These are phyloP conservation scores for Karstenula rhodostoma DNA, from an alignment of 2,329 filamentous ascomycete species.

Conservation along the genomic window DNA sequence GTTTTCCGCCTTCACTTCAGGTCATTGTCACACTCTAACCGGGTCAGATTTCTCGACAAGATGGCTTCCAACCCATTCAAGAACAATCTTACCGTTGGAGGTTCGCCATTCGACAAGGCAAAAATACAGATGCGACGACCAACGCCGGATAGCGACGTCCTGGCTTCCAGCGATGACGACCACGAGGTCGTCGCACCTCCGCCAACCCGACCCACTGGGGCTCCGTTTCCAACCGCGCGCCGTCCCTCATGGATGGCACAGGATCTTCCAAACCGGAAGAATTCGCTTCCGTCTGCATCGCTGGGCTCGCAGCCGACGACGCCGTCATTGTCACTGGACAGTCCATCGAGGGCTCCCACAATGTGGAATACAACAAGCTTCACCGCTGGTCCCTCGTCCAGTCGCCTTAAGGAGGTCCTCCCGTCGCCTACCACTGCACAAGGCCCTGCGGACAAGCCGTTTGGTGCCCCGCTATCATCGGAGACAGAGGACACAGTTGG, in stretches of 20 bases:
- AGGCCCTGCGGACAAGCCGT: slow-evolving; percentile 29
- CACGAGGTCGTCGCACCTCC: slow-evolving; percentile 61
- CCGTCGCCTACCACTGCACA: slow-evolving; percentile 46
- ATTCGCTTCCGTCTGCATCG: slow-evolving; percentile 72
- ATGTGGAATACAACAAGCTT: slow-evolving; percentile 53
- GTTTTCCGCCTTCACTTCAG: background rate
- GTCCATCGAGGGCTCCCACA: slow-evolving; percentile 49
- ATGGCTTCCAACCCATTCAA: slow-evolving; percentile 43
- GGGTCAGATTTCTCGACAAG: slow-evolving; percentile 16
- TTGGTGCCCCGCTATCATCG: slow-evolving; percentile 38
- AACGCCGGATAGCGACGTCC: slow-evolving; percentile 91
- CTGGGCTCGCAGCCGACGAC: slow-evolving; percentile 84
- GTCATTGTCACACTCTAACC: slow-evolving; percentile 18
- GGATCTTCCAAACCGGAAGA: slow-evolving; percentile 78
- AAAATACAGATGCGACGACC: slow-evolving; percentile 75
- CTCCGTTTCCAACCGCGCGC: slow-evolving; percentile 33
- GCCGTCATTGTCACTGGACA: slow-evolving; percentile 67
- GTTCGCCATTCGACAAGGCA: slow-evolving; percentile 68
- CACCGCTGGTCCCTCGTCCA: slow-evolving; percentile 28
- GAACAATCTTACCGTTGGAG: slow-evolving; percentile 37
- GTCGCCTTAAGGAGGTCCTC: slow-evolving; percentile 42
- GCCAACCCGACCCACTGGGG: slow-evolving; percentile 26
- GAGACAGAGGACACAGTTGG: slow-evolving; percentile 59
- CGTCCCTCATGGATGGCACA: slow-evolving; percentile 70
- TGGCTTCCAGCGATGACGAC: slow-evolving; percentile 95